Percentiles rank a stretch among this genome's conserved stretches.
Evolutionary conservation across 768 basidiomycete genomes (phyloP).

Genomic region (Albatrellus ellisii): DNA sequence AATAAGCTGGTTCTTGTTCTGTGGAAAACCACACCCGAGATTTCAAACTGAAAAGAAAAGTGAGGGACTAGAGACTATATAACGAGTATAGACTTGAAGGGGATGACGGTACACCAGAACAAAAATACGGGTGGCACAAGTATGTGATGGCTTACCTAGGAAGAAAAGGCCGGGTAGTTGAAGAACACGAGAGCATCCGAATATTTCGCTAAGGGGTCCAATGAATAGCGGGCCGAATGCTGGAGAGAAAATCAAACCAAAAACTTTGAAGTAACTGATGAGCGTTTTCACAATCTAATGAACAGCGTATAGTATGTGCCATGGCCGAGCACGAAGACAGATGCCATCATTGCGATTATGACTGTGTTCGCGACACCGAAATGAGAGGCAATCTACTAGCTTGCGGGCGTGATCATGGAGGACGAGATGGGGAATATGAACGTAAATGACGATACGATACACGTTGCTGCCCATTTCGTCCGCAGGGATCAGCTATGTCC

Average conservation of each 20-base stretch:
- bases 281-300: too few species aligned
- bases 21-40: too few species aligned
- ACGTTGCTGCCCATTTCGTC: constrained; percentile 25
- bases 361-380: constrained; percentile 40
- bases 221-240: constrained; percentile 32
- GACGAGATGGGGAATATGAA: constrained; percentile 58
- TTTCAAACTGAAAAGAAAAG: too few species aligned
- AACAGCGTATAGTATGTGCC: constrained; percentile 27
- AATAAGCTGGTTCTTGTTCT: too few species aligned
- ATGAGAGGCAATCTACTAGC: constrained; percentile 31
- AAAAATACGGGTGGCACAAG: too few species aligned
- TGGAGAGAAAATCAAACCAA: too few species aligned
- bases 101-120: too few species aligned
- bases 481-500: constrained; percentile 5
- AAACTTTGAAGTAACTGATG: too few species aligned
- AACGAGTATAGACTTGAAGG: too few species aligned
- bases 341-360: constrained; percentile 42
- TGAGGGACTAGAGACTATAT: too few species aligned
- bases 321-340: constrained; percentile 46
- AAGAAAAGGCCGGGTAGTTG: constrained; percentile 56
- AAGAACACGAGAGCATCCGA: constrained; percentile 46
- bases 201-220: constrained; percentile 62
- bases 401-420: constrained; percentile 62
- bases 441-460: constrained; percentile 48
- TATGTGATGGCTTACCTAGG: too few species aligned